Base-by-base conservation (phyloP, 23 red algal species). In the Gracilariopsis chorda region DNA sequence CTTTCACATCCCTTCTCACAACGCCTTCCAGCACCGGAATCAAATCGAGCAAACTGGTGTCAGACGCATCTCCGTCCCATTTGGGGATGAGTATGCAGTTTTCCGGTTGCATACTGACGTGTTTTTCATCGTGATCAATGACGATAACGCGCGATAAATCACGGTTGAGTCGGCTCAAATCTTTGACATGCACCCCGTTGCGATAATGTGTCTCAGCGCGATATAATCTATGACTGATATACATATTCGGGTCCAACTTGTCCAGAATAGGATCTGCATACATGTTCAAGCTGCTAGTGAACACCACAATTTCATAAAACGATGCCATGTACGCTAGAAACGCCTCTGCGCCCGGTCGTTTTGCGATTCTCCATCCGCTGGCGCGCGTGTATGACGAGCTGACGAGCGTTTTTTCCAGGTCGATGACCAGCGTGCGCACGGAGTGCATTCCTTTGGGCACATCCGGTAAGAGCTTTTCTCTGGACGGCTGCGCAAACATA, bases 211-310 rank as follows among this genome's bases (percentile, higher is more conserved):
- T 98, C 30, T 91, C 96, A 21, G 85, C 77, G 19, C 96, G 77
- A 58, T 98, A 98, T 35, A 98, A 78, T 3, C 93, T 82, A 64
- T 95, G 81, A n/a, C 53, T 48, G 46, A 98, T 82, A 75, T 98
- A 93, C 20, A 80, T 82, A 32, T 94, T 88, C 30, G 92, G 92
- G 72, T 98, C 96, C n/a, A 98, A 63, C 62, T 51, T 61, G 48
- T 91, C 83, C 25, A 98, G 82, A 59, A 98, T 98, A 14, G 96
- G 96, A 37, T 98, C 96, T 12, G 93, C 96, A 84, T 95, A 98
- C 29, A 78, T 59, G 58, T 83, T 46, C 35, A 94, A 78, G 25
- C 63, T 71, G 30, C 55, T 81, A 13, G 92, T 98, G 64, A 94
- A 98, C 3, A 98, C 74, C 21, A 98, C 93, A 3, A 98, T 58